These are phyloP conservation scores for Sugiyamaella marilandica DNA, from an alignment of 805 yeast genomes.

Conservation along the genomic window DNA sequence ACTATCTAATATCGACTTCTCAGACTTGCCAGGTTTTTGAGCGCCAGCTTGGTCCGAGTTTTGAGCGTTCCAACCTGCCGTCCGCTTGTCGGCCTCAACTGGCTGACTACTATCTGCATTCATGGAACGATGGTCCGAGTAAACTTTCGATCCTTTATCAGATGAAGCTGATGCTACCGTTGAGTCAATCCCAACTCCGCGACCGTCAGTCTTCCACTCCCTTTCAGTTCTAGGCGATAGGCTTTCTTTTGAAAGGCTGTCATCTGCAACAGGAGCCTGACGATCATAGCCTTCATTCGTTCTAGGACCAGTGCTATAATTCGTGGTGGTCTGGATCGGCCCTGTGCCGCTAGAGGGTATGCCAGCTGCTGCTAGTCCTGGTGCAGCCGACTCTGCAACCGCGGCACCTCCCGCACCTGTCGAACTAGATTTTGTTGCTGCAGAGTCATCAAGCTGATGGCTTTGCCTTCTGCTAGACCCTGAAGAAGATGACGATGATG, in stretches of 20 bases:
- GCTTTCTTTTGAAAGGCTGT: too few relatives aligned
- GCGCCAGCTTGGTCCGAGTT: too few relatives aligned
- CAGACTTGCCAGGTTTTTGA: not conserved
- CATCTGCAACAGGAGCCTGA: too few relatives aligned
- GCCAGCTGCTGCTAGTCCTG: not conserved
- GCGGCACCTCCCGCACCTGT: not conserved
- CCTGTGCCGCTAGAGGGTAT: not conserved
- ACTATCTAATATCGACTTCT: not conserved
- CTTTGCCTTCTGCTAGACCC: too few relatives aligned
- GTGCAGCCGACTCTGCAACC: not conserved
- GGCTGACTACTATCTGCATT: not conserved
- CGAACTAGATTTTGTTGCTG: too few relatives aligned
- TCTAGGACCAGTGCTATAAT: too few relatives aligned
- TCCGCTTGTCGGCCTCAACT: not conserved
- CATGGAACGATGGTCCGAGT: not conserved
- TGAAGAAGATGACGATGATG: not conserved
- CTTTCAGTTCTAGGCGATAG: too few relatives aligned
- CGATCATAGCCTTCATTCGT: too few relatives aligned
- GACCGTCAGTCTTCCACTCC: not conserved
- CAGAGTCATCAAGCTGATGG: not conserved
- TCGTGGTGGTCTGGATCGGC: not conserved
- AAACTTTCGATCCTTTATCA: slow-evolving; percentile 7
- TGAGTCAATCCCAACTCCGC: too few relatives aligned
- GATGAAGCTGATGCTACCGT: not conserved
- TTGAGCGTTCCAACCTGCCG: too few relatives aligned